phyloP scores from a whole-genome alignment of 2,329 filamentous ascomycete genomes.

The Lasiodiplodia sp. region DNA sequence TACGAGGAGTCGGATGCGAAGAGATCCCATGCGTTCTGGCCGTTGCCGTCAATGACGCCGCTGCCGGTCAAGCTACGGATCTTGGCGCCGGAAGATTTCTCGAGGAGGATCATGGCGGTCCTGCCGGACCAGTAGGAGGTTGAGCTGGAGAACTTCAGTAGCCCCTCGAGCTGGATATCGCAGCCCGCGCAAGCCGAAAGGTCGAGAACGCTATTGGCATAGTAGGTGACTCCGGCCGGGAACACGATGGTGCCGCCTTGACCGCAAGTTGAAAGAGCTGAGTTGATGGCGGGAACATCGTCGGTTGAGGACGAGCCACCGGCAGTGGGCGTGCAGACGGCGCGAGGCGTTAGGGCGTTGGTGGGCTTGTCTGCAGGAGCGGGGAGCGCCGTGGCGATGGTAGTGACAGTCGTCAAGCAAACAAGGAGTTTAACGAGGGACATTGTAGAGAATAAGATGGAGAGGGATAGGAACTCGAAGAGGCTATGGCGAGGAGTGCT shows the following conservation, averaged over 20 bases:
- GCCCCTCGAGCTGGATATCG: conserved; percentile 56
- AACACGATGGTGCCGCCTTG: conserved; percentile 56
- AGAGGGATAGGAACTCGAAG: neutral
- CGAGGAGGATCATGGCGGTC: conserved; percentile 50
- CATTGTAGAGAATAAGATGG: neutral
- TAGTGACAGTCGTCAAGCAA: conserved; percentile 10
- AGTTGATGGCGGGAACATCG: conserved; percentile 54
- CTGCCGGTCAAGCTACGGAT: conserved; percentile 50
- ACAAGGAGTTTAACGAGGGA: neutral
- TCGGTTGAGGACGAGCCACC: conserved; percentile 45
- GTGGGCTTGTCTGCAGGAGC: conserved; percentile 40
- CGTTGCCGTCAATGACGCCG: conserved; percentile 57
- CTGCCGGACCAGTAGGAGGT: conserved; percentile 53
- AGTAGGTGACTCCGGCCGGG: conserved; percentile 51
- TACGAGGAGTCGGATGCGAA: conserved; percentile 51
- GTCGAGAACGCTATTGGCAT: conserved; percentile 52
- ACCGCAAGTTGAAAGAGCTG: conserved; percentile 52
- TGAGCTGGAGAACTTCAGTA: conserved; percentile 49
- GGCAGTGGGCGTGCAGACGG: conserved; percentile 44
- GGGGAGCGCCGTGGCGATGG: conserved; percentile 35
- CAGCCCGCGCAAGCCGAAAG: conserved; percentile 54
- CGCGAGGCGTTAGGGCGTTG: conserved; percentile 21
- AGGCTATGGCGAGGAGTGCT: neutral
- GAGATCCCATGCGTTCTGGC: conserved; percentile 52
- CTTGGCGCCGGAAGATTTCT: conserved; percentile 47